Conservation (phyloP, 2,329 filamentous ascomycete species). For the Penicillium sp. region DNA sequence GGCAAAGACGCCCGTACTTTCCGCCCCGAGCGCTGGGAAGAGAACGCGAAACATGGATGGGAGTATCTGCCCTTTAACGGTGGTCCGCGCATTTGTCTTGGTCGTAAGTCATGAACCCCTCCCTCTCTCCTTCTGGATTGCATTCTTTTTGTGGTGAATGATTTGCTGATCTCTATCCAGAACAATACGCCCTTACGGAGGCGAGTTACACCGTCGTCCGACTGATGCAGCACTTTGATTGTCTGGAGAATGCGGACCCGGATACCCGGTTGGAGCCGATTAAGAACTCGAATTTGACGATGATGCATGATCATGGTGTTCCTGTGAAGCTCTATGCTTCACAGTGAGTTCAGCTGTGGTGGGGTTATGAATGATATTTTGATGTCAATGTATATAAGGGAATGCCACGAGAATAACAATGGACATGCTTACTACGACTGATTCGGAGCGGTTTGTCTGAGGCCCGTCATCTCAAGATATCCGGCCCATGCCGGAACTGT, state of each 20-base stretch:
- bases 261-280: conserved; percentile 37
- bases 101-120: conserved; percentile 38
- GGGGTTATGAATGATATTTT: background rate
- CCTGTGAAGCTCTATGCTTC: conserved; percentile 36
- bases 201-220: conserved; percentile 49
- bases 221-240: conserved; percentile 47
- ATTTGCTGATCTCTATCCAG: conserved; percentile 24
- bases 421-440: too few species aligned
- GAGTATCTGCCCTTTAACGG: conserved; percentile 49
- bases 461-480: too few species aligned
- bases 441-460: too few species aligned
- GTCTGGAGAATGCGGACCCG: conserved; percentile 44
- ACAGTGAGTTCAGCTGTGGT: background rate
- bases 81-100: conserved; percentile 49
- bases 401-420: background rate
- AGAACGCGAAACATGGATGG: conserved; percentile 43
- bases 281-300: conserved; percentile 39
- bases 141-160: too few species aligned
- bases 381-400: background rate
- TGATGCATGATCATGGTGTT: conserved; percentile 43
- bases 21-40: conserved; percentile 59
- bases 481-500: too few species aligned
- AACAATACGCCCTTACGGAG: conserved; percentile 52
- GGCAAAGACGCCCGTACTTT: conserved; percentile 54
- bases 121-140: too few species aligned